Evolutionary conservation across 805 yeast genomes (phyloP).

Genomic region (Priceomyces melissophilus): DNA sequence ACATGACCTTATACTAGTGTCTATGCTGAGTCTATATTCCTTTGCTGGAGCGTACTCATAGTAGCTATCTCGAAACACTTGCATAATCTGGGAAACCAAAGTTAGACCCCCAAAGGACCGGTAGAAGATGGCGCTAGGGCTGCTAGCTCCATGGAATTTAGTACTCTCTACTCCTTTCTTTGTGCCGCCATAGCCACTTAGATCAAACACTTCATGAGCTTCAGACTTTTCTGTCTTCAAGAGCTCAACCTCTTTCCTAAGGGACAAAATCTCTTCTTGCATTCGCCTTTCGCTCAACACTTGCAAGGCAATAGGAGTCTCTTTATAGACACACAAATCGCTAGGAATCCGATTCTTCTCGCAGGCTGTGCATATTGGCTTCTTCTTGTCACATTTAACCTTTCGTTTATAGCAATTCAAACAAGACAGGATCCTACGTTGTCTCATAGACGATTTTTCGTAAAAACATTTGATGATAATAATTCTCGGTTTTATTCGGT

Average conservation of each 20-base stretch:
- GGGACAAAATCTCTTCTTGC: neutral
- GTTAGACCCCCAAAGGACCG: neutral
- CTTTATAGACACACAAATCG: conserved; percentile 1
- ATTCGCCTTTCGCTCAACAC: neutral
- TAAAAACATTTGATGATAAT: too few relatives aligned
- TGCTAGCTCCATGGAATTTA: neutral
- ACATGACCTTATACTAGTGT: neutral
- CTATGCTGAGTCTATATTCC: neutral
- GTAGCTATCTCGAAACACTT: neutral
- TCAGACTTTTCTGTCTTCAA: neutral
- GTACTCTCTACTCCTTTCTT: neutral
- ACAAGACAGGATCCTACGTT: conserved; percentile 19
- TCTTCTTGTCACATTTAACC: conserved; percentile 29
- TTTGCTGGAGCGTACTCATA: neutral
- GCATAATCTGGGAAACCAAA: neutral
- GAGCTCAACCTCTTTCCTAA: neutral
- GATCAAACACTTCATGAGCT: neutral
- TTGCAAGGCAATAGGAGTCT: neutral
- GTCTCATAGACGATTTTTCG: too few relatives aligned
- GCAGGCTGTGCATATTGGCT: neutral
- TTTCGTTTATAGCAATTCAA: conserved; percentile 29
- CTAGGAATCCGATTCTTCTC: neutral
- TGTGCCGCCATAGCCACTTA: neutral
- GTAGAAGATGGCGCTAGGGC: neutral
- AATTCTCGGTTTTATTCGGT: too few relatives aligned